Percentiles rank a stretch among this genome's conserved stretches.
Evolutionary conservation across 305 asterid genomes (phyloP).

Genomic region (Fraxinus ornus): DNA sequence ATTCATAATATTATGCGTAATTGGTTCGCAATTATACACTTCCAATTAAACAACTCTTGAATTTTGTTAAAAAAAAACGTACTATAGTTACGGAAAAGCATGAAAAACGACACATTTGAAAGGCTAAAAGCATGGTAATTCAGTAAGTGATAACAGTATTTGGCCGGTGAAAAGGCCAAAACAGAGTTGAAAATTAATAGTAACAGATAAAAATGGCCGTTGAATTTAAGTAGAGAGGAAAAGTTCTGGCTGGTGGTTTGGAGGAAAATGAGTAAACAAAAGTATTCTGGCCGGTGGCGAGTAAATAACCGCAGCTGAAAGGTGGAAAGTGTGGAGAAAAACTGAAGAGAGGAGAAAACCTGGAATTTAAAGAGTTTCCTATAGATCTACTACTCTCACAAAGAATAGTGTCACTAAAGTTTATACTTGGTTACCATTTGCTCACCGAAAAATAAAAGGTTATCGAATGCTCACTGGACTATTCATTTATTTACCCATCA

Average conservation of each 20-base stretch:
- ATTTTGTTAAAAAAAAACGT: neutral
- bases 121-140: neutral
- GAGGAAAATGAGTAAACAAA: neutral
- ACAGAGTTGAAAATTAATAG: neutral
- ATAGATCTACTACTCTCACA: neutral
- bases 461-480: too few species aligned
- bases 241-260: neutral
- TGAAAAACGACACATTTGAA: neutral
- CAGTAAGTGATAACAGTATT: neutral
- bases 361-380: neutral
- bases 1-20: neutral
- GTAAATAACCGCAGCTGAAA: neutral
- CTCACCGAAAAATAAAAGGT: too few species aligned
- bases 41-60: neutral
- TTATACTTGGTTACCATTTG: too few species aligned
- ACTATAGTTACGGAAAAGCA: neutral
- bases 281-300: neutral
- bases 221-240: neutral
- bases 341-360: neutral
- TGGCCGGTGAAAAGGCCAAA: neutral
- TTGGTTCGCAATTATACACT: neutral
- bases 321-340: neutral
- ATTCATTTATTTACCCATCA: too few species aligned
- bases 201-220: neutral
- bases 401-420: neutral